A percentile compares a stretch with the other conserved stretches of the same genome.
Evolutionary conservation across 306 rosid species (phyloP).

Genomic region (Quercus bicolor): DNA sequence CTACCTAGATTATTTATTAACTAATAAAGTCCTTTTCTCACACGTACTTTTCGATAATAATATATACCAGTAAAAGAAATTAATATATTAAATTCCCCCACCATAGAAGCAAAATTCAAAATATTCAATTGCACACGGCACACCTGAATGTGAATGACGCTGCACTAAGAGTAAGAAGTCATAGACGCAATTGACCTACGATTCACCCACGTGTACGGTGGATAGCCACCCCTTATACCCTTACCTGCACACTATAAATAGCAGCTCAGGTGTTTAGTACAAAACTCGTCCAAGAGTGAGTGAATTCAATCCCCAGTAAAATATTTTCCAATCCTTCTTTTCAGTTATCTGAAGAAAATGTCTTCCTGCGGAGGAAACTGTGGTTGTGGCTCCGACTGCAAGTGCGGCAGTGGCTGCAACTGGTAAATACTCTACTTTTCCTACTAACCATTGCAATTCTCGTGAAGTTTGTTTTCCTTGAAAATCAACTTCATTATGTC

Average conservation of each 20-base stretch:
- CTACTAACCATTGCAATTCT: too few relatives aligned
- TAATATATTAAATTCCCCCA: too few relatives aligned
- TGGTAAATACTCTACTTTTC: background rate
- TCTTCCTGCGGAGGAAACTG: constrained; percentile 11
- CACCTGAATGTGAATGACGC: background rate
- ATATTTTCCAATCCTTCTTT: background rate
- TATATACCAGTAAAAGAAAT: too few relatives aligned
- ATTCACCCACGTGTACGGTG: constrained; percentile 41
- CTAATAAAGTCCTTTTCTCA: too few relatives aligned
- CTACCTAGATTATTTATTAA: too few relatives aligned
- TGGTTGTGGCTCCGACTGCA: constrained; percentile 5
- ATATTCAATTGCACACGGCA: background rate
- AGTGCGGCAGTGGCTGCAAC: constrained; percentile 1
- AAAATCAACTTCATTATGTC: too few relatives aligned
- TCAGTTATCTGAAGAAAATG: background rate
- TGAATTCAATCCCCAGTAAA: too few relatives aligned
- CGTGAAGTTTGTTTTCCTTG: too few relatives aligned
- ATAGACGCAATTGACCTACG: background rate
- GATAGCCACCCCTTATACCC: constrained; percentile 1
- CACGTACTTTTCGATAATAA: too few relatives aligned
- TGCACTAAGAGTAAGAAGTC: background rate
- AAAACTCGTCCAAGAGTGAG: background rate
- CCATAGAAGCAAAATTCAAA: too few relatives aligned
- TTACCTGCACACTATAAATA: constrained; percentile 7
- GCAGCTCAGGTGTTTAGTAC: background rate